A percentile compares a stretch with the other conserved stretches of the same genome.
Evolutionary conservation across 2,329 filamentous ascomycete genomes (phyloP).

Genomic region (Alternaria conjuncta): DNA sequence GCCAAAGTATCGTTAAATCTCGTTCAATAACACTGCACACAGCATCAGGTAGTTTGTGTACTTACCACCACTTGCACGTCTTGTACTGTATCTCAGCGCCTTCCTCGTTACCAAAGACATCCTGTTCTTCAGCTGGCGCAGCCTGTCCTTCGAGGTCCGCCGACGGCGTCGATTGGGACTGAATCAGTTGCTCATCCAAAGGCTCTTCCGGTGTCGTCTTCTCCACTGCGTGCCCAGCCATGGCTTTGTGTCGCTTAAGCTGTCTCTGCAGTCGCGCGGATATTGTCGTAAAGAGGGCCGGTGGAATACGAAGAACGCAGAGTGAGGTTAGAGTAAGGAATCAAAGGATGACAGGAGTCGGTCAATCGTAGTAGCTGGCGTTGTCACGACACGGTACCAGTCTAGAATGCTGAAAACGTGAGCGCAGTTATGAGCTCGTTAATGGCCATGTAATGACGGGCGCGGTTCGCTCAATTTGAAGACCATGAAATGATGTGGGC

Average conservation of each 20-base stretch:
- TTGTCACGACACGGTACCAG: neutral
- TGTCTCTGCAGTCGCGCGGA: neutral
- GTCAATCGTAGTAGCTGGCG: neutral
- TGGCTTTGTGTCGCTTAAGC: neutral
- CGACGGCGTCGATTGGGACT: neutral
- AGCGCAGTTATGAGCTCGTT: neutral
- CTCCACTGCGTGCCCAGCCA: neutral
- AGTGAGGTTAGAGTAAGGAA: neutral
- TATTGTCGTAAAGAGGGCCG: neutral
- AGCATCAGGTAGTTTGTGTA: neutral
- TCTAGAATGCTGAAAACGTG: neutral
- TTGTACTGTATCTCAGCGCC: slow-evolving; percentile 58
- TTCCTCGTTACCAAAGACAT: slow-evolving; percentile 38
- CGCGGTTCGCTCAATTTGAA: neutral
- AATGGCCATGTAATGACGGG: neutral
- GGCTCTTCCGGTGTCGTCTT: neutral
- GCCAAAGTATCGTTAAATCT: neutral
- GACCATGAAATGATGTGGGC: neutral
- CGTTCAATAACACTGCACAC: neutral
- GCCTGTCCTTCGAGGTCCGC: slow-evolving; percentile 23
- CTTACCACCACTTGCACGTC: slow-evolving; percentile 57
- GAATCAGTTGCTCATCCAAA: neutral
- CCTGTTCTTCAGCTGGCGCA: neutral
- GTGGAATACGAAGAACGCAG: neutral
- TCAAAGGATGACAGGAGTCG: neutral